These are phyloP conservation scores for Citrus glauca DNA, from an alignment of 345 rosid species.

Conservation along the genomic window DNA sequence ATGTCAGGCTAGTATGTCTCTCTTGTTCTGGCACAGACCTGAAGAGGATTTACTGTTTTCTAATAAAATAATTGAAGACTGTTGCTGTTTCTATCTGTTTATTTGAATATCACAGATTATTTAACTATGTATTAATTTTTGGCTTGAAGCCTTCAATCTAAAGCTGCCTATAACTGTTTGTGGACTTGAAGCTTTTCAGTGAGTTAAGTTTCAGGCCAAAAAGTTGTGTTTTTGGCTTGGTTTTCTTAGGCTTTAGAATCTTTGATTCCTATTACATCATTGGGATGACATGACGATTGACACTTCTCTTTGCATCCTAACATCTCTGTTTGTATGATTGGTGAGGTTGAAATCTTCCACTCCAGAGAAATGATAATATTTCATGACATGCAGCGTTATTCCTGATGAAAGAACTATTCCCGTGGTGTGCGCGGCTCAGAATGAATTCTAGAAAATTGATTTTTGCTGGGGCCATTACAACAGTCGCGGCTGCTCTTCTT, in stretches of 20 bases:
- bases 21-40: not conserved
- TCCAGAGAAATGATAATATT: slow-evolving; percentile 19
- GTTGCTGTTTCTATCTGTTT: not conserved
- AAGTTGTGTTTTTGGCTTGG: not conserved
- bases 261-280: not conserved
- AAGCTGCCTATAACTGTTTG: not conserved
- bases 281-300: not conserved
- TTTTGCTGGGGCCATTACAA: slow-evolving; percentile 39
- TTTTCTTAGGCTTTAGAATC: not conserved
- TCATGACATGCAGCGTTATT: slow-evolving; percentile 16
- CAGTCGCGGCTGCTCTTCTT: slow-evolving; percentile 47
- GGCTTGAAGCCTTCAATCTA: not conserved
- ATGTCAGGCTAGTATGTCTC: not conserved
- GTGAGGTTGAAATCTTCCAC: slow-evolving; percentile 2
- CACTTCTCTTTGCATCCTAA: not conserved
- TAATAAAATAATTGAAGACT: too few species aligned
- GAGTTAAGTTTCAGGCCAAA: not conserved
- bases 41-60: not conserved
- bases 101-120: not conserved
- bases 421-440: slow-evolving; percentile 34
- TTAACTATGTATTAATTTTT: not conserved
- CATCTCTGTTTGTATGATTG: not conserved
- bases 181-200: not conserved
- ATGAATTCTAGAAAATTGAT: slow-evolving; percentile 54
- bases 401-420: slow-evolving; percentile 35